Conservation (phyloP, 768 basidiomycete species). For the Pulveroboletus frians region DNA sequence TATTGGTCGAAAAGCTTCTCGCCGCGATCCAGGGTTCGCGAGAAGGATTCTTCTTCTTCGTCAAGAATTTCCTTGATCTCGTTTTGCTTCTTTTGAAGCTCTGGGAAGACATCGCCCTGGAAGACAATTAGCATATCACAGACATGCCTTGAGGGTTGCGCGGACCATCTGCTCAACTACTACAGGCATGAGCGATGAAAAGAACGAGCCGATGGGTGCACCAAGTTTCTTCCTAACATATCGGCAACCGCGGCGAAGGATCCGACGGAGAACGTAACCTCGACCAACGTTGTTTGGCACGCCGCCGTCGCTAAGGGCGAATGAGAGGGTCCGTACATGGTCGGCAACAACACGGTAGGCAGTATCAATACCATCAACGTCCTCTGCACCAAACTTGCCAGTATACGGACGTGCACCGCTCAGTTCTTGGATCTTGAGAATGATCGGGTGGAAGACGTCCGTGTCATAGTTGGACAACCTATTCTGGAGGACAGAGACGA, state of each 20-base stretch:
- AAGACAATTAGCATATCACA: constrained; percentile 7
- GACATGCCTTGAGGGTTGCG: background rate
- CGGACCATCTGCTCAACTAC: constrained; percentile 85
- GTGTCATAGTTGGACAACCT: constrained; percentile 96
- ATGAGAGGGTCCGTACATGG: constrained; percentile 91
- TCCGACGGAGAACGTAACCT: constrained; percentile 94
- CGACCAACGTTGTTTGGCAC: constrained; percentile 94
- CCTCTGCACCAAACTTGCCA: constrained; percentile 94
- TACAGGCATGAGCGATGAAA: constrained; percentile 86
- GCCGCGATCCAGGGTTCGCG: constrained; percentile 93
- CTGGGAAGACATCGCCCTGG: constrained; percentile 87
- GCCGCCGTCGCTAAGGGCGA: constrained; percentile 95
- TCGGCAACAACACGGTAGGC: constrained; percentile 97
- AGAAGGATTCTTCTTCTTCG: constrained; percentile 97
- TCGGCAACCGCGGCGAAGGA: constrained; percentile 88
- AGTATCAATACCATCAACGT: constrained; percentile 91
- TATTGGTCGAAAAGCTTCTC: constrained; percentile 94
- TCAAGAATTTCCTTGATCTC: constrained; percentile 94
- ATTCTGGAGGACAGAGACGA: constrained; percentile 91
- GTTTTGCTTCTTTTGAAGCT: constrained; percentile 73
- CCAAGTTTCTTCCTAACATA: constrained; percentile 94
- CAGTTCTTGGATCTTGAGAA: constrained; percentile 78
- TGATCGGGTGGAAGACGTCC: constrained; percentile 89
- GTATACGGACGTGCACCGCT: constrained; percentile 84
- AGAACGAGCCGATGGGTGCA: constrained; percentile 90